phyloP scores from a whole-genome alignment of 2,329 filamentous ascomycete genomes.

The Hypoxylon sp. region DNA sequence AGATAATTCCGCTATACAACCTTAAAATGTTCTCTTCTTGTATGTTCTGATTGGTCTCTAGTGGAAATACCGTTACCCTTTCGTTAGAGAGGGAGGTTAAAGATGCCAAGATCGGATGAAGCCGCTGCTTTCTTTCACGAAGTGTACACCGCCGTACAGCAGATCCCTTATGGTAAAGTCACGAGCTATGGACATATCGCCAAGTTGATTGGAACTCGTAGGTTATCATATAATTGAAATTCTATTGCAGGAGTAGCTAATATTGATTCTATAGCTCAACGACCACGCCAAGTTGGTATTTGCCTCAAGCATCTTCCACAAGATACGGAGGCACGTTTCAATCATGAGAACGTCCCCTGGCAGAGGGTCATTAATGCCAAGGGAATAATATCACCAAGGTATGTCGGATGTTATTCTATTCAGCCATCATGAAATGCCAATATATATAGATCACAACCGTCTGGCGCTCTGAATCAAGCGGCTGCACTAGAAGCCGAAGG shows the following conservation, averaged over 20 bases:
- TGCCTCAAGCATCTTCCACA: constrained; percentile 88
- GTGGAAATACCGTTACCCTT: not conserved
- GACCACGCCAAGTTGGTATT: constrained; percentile 87
- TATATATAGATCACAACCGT: constrained; percentile 62
- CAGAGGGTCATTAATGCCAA: constrained; percentile 92
- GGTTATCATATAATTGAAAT: constrained; percentile 48
- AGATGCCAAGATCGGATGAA: constrained; percentile 81
- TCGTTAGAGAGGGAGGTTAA: not conserved
- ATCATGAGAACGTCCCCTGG: constrained; percentile 89
- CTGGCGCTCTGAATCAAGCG: constrained; percentile 66
- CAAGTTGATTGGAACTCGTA: constrained; percentile 79
- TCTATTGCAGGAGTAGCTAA: constrained; percentile 6
- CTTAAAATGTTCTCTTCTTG: not conserved
- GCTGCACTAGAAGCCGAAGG: constrained; percentile 66
- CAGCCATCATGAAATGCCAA: constrained; percentile 3
- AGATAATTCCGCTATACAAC: not conserved
- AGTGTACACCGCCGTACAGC: constrained; percentile 87
- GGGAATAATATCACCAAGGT: constrained; percentile 89
- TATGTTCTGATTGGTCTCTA: not conserved
- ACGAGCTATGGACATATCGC: constrained; percentile 91
- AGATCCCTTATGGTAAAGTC: constrained; percentile 86
- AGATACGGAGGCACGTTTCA: constrained; percentile 69
- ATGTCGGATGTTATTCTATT: not conserved
- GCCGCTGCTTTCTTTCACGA: constrained; percentile 80
- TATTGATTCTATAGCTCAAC: constrained; percentile 67